Percentiles rank a stretch among this genome's conserved stretches.
These are phyloP conservation scores for Jacaranda copaia DNA, from an alignment of 257 asterid species.

Conservation along the genomic window DNA sequence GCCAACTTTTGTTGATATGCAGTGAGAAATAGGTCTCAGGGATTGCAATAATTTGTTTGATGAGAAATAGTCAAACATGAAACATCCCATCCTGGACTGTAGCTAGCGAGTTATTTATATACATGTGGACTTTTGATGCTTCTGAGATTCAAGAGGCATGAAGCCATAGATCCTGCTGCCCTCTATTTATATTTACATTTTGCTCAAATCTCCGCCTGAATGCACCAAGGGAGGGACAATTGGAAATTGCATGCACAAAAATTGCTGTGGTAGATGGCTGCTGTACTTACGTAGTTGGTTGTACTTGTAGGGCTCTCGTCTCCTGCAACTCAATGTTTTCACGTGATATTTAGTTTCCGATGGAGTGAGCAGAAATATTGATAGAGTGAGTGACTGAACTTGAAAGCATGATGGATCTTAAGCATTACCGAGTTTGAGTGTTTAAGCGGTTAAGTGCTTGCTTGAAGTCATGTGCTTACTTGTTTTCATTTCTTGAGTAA, in stretches of 20 bases:
- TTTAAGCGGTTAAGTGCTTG: too few relatives aligned
- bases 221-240: background rate
- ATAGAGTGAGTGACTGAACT: background rate
- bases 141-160: background rate
- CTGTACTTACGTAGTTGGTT: background rate
- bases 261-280: background rate
- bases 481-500: too few relatives aligned
- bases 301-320: background rate
- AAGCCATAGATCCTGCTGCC: background rate
- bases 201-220: background rate
- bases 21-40: conserved; percentile 13
- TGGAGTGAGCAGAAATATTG: background rate
- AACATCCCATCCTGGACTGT: background rate
- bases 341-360: background rate
- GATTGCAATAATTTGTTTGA: background rate
- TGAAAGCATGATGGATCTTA: background rate
- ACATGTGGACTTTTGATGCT: background rate
- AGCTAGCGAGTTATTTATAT: background rate
- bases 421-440: too few relatives aligned
- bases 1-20: background rate
- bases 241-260: background rate
- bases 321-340: background rate
- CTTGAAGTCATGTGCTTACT: too few relatives aligned
- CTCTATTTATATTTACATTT: too few relatives aligned
- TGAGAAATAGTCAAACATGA: background rate